Conservation (phyloP, 2,329 filamentous ascomycete species). For the Aspergillus novofumigatus region DNA sequence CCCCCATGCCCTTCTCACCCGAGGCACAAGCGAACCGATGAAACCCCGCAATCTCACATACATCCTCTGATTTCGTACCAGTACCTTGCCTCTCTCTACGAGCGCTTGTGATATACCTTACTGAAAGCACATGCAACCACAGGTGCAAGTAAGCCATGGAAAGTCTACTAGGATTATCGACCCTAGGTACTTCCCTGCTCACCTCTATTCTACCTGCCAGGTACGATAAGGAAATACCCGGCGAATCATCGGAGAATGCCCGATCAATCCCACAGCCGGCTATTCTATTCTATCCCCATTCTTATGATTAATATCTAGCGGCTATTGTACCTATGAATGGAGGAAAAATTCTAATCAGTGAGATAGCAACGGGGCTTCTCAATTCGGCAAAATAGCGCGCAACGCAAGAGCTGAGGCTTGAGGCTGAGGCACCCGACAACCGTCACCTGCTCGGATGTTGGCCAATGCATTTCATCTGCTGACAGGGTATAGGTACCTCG, state of each 20-base stretch:
- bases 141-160: no score
- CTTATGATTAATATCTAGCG: no score
- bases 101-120: no score
- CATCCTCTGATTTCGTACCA: neutral
- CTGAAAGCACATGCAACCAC: neutral
- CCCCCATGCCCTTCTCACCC: constrained; percentile 10
- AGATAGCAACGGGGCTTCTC: no score
- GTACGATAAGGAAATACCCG: neutral
- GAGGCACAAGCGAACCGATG: constrained; percentile 14
- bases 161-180: no score
- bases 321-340: neutral
- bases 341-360: neutral
- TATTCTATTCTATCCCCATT: neutral
- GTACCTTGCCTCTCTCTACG: no score
- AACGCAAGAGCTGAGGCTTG: no score
- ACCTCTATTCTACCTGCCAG: neutral
- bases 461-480: neutral
- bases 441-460: neutral
- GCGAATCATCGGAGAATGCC: neutral
- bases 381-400: neutral
- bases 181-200: no score
- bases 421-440: neutral
- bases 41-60: constrained; percentile 14
- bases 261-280: neutral
- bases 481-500: no score